Conservation (phyloP, 805 yeast species). For the Zygoascus ofunaensis region DNA sequence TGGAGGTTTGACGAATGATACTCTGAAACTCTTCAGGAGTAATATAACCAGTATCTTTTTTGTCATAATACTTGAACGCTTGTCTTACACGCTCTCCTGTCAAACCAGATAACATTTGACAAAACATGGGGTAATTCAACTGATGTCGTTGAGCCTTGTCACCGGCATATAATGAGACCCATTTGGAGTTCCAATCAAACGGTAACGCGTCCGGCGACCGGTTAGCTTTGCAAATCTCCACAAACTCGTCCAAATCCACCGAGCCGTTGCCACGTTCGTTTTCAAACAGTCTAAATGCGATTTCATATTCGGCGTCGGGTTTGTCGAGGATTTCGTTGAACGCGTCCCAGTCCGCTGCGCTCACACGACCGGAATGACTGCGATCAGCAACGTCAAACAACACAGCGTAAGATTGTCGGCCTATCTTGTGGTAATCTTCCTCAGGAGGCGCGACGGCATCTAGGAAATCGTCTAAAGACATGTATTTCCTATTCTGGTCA, state of each 20-base stretch:
- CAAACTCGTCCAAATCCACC: slow-evolving; percentile 34
- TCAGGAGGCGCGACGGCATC: slow-evolving; percentile 36
- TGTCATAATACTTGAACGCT: slow-evolving; percentile 34
- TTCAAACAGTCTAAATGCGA: slow-evolving; percentile 40
- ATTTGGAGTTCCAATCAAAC: slow-evolving; percentile 35
- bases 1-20: slow-evolving; percentile 30
- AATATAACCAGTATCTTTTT: slow-evolving; percentile 31
- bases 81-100: slow-evolving; percentile 40
- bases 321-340: slow-evolving; percentile 51
- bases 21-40: slow-evolving; percentile 33
- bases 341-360: slow-evolving; percentile 61
- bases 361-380: slow-evolving; percentile 55
- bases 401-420: slow-evolving; percentile 54
- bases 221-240: slow-evolving; percentile 29
- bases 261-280: slow-evolving; percentile 26
- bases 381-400: slow-evolving; percentile 77
- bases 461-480: slow-evolving; percentile 32
- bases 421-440: slow-evolving; percentile 43
- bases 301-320: slow-evolving; percentile 47
- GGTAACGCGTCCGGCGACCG: slow-evolving; percentile 30
- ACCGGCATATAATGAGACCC: slow-evolving; percentile 36
- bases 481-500: slow-evolving; percentile 9
- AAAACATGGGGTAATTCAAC: slow-evolving; percentile 34
- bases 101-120: slow-evolving; percentile 38
- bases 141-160: slow-evolving; percentile 29